A percentile compares a stretch with the other conserved stretches of the same genome.
Conservation (phyloP, 306 rosid species). For the Acacia melanoxylon region DNA sequence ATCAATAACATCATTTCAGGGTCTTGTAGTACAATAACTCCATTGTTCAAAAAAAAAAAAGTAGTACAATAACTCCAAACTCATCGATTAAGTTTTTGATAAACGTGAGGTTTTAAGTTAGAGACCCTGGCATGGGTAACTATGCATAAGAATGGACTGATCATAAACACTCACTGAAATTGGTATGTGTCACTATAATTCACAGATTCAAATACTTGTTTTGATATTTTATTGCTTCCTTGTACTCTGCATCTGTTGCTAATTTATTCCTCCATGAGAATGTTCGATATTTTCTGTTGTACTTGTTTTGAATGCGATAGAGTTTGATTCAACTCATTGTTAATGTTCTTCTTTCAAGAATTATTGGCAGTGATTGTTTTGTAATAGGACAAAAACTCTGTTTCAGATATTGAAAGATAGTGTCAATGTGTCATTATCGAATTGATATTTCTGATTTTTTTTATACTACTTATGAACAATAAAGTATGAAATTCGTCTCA, state of each 20-base stretch:
- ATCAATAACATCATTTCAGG: too few species aligned
- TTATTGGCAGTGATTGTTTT: background rate
- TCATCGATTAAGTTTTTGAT: too few species aligned
- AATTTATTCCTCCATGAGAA: background rate
- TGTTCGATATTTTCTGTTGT: background rate
- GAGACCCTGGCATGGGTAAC: conserved; percentile 79
- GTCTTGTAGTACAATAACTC: too few species aligned
- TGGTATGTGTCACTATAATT: background rate
- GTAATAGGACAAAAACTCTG: background rate
- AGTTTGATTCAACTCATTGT: background rate
- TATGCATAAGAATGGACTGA: background rate
- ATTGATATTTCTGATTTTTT: background rate
- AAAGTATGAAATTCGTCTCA: background rate
- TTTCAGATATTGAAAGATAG: background rate
- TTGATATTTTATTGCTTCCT: background rate
- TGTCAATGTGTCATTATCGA: background rate
- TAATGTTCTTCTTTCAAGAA: background rate
- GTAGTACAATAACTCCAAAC: too few species aligned
- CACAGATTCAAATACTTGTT: background rate
- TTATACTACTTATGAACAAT: background rate
- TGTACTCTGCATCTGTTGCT: too few species aligned
- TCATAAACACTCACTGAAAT: background rate
- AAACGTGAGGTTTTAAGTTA: too few species aligned
- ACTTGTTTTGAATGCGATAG: background rate
- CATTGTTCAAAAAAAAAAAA: too few species aligned